A percentile compares a stretch with the other conserved stretches of the same genome.
Evolutionary conservation across 2,329 filamentous ascomycete species (phyloP).

Genomic region (Fusarium kyushuense): DNA sequence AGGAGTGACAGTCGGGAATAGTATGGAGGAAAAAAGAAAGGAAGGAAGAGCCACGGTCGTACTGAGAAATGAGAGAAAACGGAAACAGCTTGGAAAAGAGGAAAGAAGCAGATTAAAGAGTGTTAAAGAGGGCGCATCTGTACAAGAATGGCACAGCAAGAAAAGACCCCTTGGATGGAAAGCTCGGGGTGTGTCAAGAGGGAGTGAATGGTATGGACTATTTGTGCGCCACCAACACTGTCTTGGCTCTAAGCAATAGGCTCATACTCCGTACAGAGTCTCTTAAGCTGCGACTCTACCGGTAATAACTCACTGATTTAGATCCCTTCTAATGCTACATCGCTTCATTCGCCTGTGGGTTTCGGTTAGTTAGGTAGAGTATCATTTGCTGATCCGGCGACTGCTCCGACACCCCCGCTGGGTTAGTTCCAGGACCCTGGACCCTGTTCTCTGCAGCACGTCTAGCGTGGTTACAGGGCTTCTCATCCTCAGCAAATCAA

Average conservation of each 20-base stretch:
- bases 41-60: background rate
- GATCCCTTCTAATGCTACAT: background rate
- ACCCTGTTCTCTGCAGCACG: background rate
- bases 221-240: slow-evolving; percentile 27
- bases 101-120: slow-evolving; percentile 3
- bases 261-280: background rate
- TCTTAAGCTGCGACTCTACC: background rate
- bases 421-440: background rate
- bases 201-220: background rate
- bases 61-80: background rate
- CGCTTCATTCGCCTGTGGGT: background rate
- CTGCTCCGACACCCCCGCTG: slow-evolving; percentile 9
- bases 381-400: slow-evolving; percentile 27
- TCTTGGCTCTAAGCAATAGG: slow-evolving; percentile 2
- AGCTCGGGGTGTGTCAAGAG: background rate
- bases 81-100: background rate
- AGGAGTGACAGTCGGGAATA: background rate
- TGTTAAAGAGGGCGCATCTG: background rate
- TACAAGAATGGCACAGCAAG: background rate
- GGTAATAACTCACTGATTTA: background rate
- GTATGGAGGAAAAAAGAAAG: no score
- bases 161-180: slow-evolving; percentile 7
- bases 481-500: background rate
- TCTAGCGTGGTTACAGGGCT: background rate
- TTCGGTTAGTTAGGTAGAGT: background rate